A percentile compares a stretch with the other conserved stretches of the same genome.
These are phyloP conservation scores for Cyclostephanos tholiformis DNA, from an alignment of 108 stramenopile species.

Conservation along the genomic window DNA sequence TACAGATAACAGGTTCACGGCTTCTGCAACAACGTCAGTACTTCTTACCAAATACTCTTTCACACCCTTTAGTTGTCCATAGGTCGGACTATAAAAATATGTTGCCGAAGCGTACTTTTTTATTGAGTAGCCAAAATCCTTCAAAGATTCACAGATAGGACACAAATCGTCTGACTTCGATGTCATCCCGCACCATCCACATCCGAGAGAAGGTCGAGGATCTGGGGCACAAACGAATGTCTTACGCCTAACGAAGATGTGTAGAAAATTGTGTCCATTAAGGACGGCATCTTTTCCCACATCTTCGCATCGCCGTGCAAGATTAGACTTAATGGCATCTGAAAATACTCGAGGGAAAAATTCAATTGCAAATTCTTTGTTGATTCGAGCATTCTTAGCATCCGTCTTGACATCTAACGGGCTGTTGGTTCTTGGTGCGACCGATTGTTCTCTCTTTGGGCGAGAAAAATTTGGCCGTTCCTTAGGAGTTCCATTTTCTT, in stretches of 20 bases:
- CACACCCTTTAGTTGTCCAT: no score
- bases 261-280: no score
- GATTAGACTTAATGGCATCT: neutral
- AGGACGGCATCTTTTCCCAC: no score
- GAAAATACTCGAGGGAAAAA: no score
- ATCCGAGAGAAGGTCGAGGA: conserved; percentile 25
- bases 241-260: conserved; percentile 15
- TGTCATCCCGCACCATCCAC: conserved; percentile 16
- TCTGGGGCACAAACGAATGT: conserved; percentile 1
- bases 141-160: conserved; percentile 9
- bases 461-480: neutral
- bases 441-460: no score
- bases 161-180: neutral
- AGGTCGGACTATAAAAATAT: no score
- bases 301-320: neutral
- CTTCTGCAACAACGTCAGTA: neutral
- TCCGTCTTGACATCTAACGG: no score
- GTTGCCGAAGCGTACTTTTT: neutral
- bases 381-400: no score
- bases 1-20: neutral
- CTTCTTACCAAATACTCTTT: neutral
- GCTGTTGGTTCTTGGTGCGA: no score
- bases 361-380: no score
- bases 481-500: neutral
- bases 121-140: conserved; percentile 1